Base-by-base conservation (phyloP, 352 stramenopile species). In the Phytophthora tentaculata region DNA sequence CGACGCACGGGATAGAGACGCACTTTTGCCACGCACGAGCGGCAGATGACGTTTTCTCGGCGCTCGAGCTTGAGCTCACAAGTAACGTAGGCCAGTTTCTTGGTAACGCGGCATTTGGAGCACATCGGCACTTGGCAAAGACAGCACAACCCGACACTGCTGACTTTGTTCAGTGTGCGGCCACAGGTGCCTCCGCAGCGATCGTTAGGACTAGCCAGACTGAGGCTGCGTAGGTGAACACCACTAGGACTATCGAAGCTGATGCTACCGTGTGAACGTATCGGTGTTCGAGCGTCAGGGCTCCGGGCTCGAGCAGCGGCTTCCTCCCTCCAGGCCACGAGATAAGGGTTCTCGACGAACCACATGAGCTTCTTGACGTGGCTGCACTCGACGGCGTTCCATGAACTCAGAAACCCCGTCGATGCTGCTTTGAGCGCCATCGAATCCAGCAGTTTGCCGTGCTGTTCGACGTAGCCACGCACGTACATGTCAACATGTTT, bases 281-380 rank as follows among this genome's bases (percentile, higher is more conserved):
- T 28, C 53, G 26, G 56, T 6, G 52, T 43, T 35, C 48, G 44
- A 9, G 45, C 43, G 17, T 53, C 52, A 12, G 61, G 48, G 9
- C 57, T 51, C 9, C 57, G 56, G 23, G 53, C 68, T 16, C 63
- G 56, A 14, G 53, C 63, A 49, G 45, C 53, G n/a, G 56, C 68
- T 5, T 68, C 63, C 2, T 68, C 58, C 19, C 59, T 73, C 68
- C 68, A 76, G 47, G 22, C 44, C 28, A 73, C 69, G 10, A 65
- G 47, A 12, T 79, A 69, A 22, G 69, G 72, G 48, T 80, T 75
- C 16, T 75, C 57, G 17, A 65, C 35, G 29, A 80, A 74, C 77
- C 75, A 88, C 73, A 80, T 75, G 54, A 84, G 68, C 58, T 86
- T 86, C 54, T 83, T 83, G n/a, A 77, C 57, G 24, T 82, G 65